phyloP scores from a whole-genome alignment of 371 early-diverging fungal genomes.

The Saksenaea vasiformis region DNA sequence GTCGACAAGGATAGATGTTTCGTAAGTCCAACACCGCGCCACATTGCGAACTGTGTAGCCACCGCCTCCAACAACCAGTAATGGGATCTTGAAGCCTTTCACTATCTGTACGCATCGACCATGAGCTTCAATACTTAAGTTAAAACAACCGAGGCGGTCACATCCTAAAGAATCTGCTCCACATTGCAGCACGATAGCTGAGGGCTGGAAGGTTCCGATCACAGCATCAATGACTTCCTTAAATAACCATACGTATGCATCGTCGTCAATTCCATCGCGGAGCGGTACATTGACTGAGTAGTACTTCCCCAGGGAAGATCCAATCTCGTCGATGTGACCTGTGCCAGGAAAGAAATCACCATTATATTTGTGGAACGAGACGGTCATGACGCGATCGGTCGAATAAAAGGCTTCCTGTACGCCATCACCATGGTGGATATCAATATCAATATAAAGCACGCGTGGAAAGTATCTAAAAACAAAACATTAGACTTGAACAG shows the following conservation, averaged over 20 bases:
- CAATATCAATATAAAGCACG: constrained; percentile 94
- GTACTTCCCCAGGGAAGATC: constrained; percentile 73
- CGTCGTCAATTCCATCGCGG: constrained; percentile 90
- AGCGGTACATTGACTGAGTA: constrained; percentile 93
- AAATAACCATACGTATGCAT: constrained; percentile 81
- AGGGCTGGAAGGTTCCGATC: constrained; percentile 80
- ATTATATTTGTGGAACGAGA: constrained; percentile 94
- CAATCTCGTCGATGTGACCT: constrained; percentile 82
- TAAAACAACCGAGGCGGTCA: constrained; percentile 92
- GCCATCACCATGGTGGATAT: constrained; percentile 97
- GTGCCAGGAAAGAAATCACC: constrained; percentile 95
- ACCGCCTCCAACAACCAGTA: constrained; percentile 92
- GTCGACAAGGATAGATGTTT: constrained; percentile 85
- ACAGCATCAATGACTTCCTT: constrained; percentile 80
- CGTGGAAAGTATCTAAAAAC: constrained; percentile 66
- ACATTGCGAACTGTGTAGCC: constrained; percentile 96
- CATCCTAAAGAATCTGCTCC: constrained; percentile 96
- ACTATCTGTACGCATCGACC: constrained; percentile 88
- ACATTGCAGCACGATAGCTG: constrained; percentile 90
- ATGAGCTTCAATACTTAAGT: constrained; percentile 88
- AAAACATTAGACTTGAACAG: neutral
- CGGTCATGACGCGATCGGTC: constrained; percentile 91
- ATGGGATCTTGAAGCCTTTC: constrained; percentile 79
- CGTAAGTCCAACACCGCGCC: constrained; percentile 93
- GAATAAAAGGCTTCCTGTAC: constrained; percentile 95